Percentiles rank a stretch among this genome's conserved stretches.
phyloP scores from a whole-genome alignment of 805 yeast species.

The Schwanniomyces pseudopolymorphus region DNA sequence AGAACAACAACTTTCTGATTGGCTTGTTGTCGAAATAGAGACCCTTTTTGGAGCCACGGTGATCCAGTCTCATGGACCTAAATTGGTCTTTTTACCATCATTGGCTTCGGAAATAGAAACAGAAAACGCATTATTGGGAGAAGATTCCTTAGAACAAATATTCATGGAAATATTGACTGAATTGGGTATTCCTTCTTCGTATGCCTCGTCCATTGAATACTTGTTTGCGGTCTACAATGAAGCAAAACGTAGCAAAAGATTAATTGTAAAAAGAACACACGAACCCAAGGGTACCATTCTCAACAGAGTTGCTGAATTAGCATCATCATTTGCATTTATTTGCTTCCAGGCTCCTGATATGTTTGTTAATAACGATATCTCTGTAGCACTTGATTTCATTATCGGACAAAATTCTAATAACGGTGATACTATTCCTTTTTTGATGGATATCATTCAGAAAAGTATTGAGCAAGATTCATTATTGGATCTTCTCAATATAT shows the following conservation, averaged over 20 bases:
- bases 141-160: constrained; percentile 46
- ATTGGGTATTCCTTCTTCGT: constrained; percentile 40
- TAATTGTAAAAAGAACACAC: constrained; percentile 41
- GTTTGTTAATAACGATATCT: constrained; percentile 44
- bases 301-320: constrained; percentile 47
- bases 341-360: constrained; percentile 69
- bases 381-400: constrained; percentile 23
- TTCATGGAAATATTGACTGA: constrained; percentile 59
- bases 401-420: constrained; percentile 12
- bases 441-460: constrained; percentile 55
- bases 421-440: constrained; percentile 32
- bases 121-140: constrained; percentile 15
- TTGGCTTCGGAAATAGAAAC: constrained; percentile 21
- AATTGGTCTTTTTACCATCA: constrained; percentile 21
- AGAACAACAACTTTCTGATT: constrained; percentile 16
- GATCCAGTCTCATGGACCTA: constrained; percentile 11
- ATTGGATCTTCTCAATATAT: constrained; percentile 55
- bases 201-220: constrained; percentile 45
- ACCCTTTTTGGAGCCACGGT: constrained; percentile 35
- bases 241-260: constrained; percentile 42
- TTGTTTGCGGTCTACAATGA: constrained; percentile 45
- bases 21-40: constrained; percentile 42
- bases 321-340: constrained; percentile 65
- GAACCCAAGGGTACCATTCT: constrained; percentile 39
- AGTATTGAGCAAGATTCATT: constrained; percentile 68